Conservation (phyloP, 805 yeast species). For the Diddensiella caesifluorescens region DNA sequence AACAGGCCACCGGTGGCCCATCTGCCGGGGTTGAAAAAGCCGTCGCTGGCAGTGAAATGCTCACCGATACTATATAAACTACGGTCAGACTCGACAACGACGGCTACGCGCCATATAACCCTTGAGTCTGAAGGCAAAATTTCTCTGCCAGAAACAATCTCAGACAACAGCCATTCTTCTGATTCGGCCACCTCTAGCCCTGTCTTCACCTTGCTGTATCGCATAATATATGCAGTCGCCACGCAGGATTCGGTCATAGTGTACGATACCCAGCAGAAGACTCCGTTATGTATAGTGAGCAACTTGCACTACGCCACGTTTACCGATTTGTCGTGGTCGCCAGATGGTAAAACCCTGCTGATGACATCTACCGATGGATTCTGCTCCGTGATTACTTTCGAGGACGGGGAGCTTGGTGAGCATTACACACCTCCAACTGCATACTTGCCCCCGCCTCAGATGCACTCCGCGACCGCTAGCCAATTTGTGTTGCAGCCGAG, state of each 20-base stretch:
- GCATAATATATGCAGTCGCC: constrained; percentile 87
- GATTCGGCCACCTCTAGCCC: constrained; percentile 18
- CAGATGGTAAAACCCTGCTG: constrained; percentile 64
- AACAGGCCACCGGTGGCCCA: constrained; percentile 68
- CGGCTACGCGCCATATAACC: neutral
- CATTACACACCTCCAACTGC: constrained; percentile 10
- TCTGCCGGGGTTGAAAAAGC: constrained; percentile 72
- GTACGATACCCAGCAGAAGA: constrained; percentile 67
- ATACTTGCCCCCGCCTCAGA: neutral
- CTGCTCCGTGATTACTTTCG: constrained; percentile 62
- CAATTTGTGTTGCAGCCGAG: constrained; percentile 4
- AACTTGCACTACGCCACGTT: constrained; percentile 84
- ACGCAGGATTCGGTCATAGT: constrained; percentile 79
- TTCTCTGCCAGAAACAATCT: neutral
- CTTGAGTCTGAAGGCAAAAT: neutral
- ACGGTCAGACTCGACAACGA: constrained; percentile 14
- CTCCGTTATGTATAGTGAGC: constrained; percentile 68
- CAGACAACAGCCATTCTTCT: neutral
- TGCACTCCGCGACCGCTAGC: constrained; percentile 1
- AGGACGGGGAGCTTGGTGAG: constrained; percentile 51
- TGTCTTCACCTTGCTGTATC: constrained; percentile 60
- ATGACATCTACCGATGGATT: constrained; percentile 90
- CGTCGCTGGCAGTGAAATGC: constrained; percentile 78
- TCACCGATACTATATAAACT: constrained; percentile 58
- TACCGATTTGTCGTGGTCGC: constrained; percentile 83